Evolutionary conservation across 805 yeast genomes (phyloP).

Genomic region (Teunomyces gatunensis): DNA sequence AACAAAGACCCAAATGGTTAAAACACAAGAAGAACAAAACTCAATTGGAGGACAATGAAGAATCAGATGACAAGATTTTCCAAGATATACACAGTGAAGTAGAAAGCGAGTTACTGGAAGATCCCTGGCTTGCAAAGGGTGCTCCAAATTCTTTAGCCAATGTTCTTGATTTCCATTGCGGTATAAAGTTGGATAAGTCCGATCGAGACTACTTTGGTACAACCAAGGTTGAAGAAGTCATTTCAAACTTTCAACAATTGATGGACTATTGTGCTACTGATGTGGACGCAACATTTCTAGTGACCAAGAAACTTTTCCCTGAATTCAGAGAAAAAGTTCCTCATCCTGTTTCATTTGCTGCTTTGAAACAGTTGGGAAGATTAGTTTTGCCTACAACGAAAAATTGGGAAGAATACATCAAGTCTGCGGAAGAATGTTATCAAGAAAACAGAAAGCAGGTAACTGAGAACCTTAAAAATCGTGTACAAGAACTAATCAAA

Average conservation of each 20-base stretch:
- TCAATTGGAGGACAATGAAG: conserved; percentile 14
- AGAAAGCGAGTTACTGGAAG: conserved; percentile 42
- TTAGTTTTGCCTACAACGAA: conserved; percentile 75
- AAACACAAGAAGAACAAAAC: conserved; percentile 47
- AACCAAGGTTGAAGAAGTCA: conserved; percentile 51
- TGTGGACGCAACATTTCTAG: conserved; percentile 70
- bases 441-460: conserved; percentile 57
- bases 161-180: conserved; percentile 78
- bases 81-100: conserved; percentile 16
- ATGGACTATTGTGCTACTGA: conserved; percentile 85
- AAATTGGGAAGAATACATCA: conserved; percentile 72
- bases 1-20: conserved; percentile 79
- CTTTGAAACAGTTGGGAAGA: conserved; percentile 68
- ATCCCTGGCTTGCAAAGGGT: conserved; percentile 84
- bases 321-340: conserved; percentile 67
- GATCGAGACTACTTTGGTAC: conserved; percentile 64
- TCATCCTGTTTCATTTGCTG: conserved; percentile 93
- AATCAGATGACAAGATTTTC: conserved; percentile 18
- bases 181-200: conserved; percentile 61
- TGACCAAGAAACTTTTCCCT: conserved; percentile 69
- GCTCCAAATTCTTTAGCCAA: conserved; percentile 76
- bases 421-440: conserved; percentile 64
- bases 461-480: conserved; percentile 51
- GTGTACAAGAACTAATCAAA: conserved; percentile 59
- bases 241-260: conserved; percentile 55